These are phyloP conservation scores for Vaccinium myrtillus DNA, from an alignment of 148 eudicot genomes.

Conservation along the genomic window DNA sequence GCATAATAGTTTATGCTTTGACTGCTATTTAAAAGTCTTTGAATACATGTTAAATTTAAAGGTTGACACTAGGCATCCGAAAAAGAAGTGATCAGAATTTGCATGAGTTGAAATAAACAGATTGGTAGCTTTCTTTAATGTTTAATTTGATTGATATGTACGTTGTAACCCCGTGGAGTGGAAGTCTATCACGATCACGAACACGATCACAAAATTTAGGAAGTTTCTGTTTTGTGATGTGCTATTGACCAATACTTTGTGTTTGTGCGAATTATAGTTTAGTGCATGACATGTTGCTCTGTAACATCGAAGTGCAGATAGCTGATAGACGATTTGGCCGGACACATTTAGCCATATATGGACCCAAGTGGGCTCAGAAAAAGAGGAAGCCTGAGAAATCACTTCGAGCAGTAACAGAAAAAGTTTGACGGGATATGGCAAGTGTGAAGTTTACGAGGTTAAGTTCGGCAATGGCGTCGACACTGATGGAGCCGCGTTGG, in stretches of 20 bases:
- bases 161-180: background rate
- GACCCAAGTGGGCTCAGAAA: slow-evolving; percentile 90
- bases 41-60: slow-evolving; percentile 6
- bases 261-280: background rate
- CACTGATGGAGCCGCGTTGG: background rate
- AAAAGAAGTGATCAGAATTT: background rate
- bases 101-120: background rate
- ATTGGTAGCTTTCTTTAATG: background rate
- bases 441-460: background rate
- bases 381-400: slow-evolving; percentile 42
- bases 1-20: background rate
- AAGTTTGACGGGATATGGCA: slow-evolving; percentile 1
- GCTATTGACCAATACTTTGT: background rate
- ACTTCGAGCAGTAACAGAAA: slow-evolving; percentile 5
- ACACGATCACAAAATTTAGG: background rate
- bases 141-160: background rate
- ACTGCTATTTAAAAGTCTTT: background rate
- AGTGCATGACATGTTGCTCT: background rate
- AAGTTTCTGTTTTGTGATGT: background rate
- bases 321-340: slow-evolving; percentile 89
- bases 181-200: background rate
- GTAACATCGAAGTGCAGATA: slow-evolving; percentile 50
- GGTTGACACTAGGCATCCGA: background rate
- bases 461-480: background rate
- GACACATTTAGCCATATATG: slow-evolving; percentile 87